Percentiles rank a stretch among this genome's conserved stretches.
Evolutionary conservation across 495 filamentous ascomycete species (phyloP).

Genomic region (Daldinia childiae): DNA sequence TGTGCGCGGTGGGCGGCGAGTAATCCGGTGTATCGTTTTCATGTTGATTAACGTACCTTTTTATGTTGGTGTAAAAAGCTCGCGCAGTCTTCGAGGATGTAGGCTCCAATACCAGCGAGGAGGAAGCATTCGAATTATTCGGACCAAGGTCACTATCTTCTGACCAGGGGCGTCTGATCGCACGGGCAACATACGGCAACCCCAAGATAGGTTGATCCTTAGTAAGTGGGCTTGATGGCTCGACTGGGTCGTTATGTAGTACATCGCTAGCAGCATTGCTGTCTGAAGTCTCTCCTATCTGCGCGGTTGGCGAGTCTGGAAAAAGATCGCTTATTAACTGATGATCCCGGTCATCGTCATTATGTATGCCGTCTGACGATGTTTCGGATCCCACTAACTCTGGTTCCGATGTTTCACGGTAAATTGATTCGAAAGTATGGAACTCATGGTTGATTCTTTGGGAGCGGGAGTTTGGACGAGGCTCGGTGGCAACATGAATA

Average conservation of each 20-base stretch:
- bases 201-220: not conserved
- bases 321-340: not conserved
- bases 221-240: not conserved
- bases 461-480: not conserved
- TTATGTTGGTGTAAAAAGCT: not conserved
- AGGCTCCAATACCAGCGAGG: not conserved
- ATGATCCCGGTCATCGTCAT: not conserved
- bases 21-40: not conserved
- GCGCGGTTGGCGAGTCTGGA: not conserved
- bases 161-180: constrained; percentile 1
- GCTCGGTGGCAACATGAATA: not conserved
- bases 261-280: not conserved
- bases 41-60: not conserved
- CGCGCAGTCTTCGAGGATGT: not conserved
- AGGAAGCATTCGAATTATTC: not conserved
- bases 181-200: not conserved
- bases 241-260: not conserved
- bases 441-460: not conserved
- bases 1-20: not conserved
- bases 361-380: not conserved
- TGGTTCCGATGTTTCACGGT: not conserved
- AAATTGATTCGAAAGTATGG: not conserved
- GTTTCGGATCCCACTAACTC: not conserved
- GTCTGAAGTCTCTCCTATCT: not conserved
- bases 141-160: not conserved